Base-by-base conservation (phyloP, 257 asterid species). In the Cinchona pubescens region DNA sequence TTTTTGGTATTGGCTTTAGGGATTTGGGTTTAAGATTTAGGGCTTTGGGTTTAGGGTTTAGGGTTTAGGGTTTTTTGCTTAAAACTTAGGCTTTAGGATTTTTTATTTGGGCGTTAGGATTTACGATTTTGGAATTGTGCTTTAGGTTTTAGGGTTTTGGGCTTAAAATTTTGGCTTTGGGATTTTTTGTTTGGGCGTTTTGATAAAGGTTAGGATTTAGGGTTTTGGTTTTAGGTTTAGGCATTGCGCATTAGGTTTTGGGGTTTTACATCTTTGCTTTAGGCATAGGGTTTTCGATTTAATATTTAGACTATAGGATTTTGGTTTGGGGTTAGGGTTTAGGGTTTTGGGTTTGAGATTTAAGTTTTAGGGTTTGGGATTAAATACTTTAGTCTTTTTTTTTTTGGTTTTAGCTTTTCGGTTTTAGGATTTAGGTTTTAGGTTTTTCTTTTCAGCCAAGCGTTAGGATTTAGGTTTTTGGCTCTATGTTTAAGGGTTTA, bases 61-160 rank as follows among this genome's bases (percentile, higher is more conserved):
- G 72, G 71, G 62, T 45, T 75, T 45, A 30, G 78, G 71, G 63
- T 45, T 75, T 30, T 19, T 72, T 46, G 61, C 46, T 75, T 30
- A 43, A 72, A 45, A 25, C 30, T 13, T 3, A 56, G 78, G 43
- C 45, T 75, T 42, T 3, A 69, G 72, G 61, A 16, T 75, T 7
- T 30, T 27, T 63, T 43, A 25, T 73, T 1, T 40, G 9, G 72
- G 78, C 58, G 0, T 75, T 75, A 1, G 62, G 77, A 60, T 38
- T 73, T 73, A 1, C 59, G 77, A 70, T 73, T 73, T 73, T 32
- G 77, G 77, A 42, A 40, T 40, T 40, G 4, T 40, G 45, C 45
- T 73, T 73, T 73, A 59, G 69, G 77, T 58, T 73, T 73, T 73
- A 60, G 77, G 71, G 77, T 73, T 73, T 73, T 10, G 77, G 70